These are phyloP conservation scores for Pestalotiopsis sp. DNA, from an alignment of 2,329 filamentous ascomycete species.

Conservation along the genomic window DNA sequence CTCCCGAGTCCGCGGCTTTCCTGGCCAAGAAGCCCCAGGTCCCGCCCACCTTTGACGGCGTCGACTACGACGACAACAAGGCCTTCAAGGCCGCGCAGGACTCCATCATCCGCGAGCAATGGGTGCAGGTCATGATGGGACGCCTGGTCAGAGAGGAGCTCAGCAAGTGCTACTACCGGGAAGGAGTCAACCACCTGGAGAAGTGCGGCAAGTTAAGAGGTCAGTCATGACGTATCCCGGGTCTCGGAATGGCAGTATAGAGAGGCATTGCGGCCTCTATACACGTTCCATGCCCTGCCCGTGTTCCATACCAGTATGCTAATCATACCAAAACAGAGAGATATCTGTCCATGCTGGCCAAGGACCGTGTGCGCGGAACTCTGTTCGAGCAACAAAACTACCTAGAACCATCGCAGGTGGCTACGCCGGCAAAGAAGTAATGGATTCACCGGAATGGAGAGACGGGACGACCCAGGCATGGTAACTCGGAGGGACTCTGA, in stretches of 20 bases:
- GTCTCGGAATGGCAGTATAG: background rate
- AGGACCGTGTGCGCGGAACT: conserved; percentile 78
- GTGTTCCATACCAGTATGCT: background rate
- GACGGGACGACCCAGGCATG: background rate
- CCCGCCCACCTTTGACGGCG: conserved; percentile 81
- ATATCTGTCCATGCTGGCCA: conserved; percentile 77
- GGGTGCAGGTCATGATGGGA: conserved; percentile 89
- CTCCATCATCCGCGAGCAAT: conserved; percentile 81
- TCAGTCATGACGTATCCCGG: conserved; percentile 47
- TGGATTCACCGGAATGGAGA: background rate
- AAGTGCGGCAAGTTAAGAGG: conserved; percentile 83
- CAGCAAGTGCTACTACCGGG: conserved; percentile 81
- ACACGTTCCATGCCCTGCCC: background rate
- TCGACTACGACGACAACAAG: conserved; percentile 83
- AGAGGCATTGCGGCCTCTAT: background rate
- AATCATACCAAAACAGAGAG: conserved; percentile 39
- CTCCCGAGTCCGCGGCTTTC: conserved; percentile 80
- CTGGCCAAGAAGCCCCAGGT: conserved; percentile 84
- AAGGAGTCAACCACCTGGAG: conserved; percentile 87
- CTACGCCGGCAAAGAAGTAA: conserved; percentile 8
- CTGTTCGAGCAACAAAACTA: conserved; percentile 82
- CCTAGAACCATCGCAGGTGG: conserved; percentile 38
- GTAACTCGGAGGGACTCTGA: background rate
- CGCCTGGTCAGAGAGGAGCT: conserved; percentile 80
- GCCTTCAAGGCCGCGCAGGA: conserved; percentile 83